Conservation (phyloP, 805 yeast genomes). For the Diddensiella santjacobensis region DNA sequence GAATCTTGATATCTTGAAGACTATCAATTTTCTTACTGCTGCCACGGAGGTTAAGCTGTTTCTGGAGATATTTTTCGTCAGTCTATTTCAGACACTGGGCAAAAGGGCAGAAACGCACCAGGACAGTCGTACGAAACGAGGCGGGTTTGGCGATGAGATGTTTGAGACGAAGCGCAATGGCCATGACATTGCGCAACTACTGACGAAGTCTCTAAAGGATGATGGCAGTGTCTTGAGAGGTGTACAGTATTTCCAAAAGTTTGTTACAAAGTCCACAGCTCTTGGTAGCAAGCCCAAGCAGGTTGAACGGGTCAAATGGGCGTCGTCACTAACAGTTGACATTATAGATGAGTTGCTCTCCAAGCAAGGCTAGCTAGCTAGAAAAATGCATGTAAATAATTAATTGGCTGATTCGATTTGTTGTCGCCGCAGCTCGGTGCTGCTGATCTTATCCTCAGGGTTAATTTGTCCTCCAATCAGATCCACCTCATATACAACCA, state of each 20-base stretch:
- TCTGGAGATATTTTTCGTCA: slow-evolving; percentile 67
- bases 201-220: slow-evolving; percentile 45
- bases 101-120: slow-evolving; percentile 34
- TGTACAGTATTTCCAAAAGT: slow-evolving; percentile 51
- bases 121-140: slow-evolving; percentile 7
- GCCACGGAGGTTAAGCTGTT: slow-evolving; percentile 60
- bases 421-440: slow-evolving; percentile 66
- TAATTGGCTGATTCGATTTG: slow-evolving; percentile 26
- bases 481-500: slow-evolving; percentile 52
- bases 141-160: slow-evolving; percentile 23
- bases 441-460: slow-evolving; percentile 68
- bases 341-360: slow-evolving; percentile 44
- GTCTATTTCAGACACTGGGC: slow-evolving; percentile 59
- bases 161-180: slow-evolving; percentile 42
- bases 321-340: slow-evolving; percentile 50
- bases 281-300: slow-evolving; percentile 46
- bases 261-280: slow-evolving; percentile 35
- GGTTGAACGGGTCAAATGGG: slow-evolving; percentile 63
- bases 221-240: slow-evolving; percentile 64
- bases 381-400: not conserved
- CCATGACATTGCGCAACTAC: slow-evolving; percentile 43
- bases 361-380: not conserved
- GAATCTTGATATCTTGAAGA: slow-evolving; percentile 67
- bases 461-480: slow-evolving; percentile 64
- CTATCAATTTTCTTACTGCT: slow-evolving; percentile 67